phyloP scores from a whole-genome alignment of 192 early-diverging fungal species.

The Coemansia sp. region DNA sequence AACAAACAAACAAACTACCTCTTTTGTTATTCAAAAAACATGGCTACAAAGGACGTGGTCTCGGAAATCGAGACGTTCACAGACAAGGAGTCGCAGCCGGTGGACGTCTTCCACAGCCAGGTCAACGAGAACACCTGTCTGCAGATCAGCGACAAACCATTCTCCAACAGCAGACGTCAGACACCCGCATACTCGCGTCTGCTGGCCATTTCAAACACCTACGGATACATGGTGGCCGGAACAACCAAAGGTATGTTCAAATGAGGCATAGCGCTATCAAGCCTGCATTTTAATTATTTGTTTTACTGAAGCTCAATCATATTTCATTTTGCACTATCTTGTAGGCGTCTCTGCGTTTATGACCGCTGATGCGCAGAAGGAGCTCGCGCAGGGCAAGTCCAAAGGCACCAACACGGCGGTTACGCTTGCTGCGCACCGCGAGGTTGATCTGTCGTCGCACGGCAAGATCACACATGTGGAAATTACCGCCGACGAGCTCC shows the following conservation, averaged over 20 bases:
- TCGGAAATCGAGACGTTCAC: conserved; percentile 33
- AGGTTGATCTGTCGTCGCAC: conserved; percentile 31
- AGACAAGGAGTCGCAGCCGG: conserved; percentile 40
- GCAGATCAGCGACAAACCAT: conserved; percentile 36
- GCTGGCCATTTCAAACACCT: conserved; percentile 64
- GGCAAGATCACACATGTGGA: conserved; percentile 47
- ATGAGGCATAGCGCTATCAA: not conserved
- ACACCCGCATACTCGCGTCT: conserved; percentile 58
- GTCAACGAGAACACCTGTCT: conserved; percentile 45
- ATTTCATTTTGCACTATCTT: not conserved
- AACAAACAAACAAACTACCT: not conserved
- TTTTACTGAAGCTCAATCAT: not conserved
- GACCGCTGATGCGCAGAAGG: conserved; percentile 37
- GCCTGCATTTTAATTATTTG: not conserved
- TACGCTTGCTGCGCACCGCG: conserved; percentile 25
- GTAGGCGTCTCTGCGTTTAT: conserved; percentile 32
- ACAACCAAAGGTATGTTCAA: conserved; percentile 54
- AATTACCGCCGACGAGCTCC: conserved; percentile 26
- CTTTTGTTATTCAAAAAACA: not conserved
- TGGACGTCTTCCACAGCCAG: conserved; percentile 45
- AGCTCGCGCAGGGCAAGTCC: conserved; percentile 28
- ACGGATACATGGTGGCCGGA: conserved; percentile 71
- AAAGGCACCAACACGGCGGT: conserved; percentile 45
- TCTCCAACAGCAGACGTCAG: conserved; percentile 32
- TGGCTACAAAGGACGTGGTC: conserved; percentile 12